Evolutionary conservation across 148 eudicot species (phyloP).

Genomic region (Silene conica): DNA sequence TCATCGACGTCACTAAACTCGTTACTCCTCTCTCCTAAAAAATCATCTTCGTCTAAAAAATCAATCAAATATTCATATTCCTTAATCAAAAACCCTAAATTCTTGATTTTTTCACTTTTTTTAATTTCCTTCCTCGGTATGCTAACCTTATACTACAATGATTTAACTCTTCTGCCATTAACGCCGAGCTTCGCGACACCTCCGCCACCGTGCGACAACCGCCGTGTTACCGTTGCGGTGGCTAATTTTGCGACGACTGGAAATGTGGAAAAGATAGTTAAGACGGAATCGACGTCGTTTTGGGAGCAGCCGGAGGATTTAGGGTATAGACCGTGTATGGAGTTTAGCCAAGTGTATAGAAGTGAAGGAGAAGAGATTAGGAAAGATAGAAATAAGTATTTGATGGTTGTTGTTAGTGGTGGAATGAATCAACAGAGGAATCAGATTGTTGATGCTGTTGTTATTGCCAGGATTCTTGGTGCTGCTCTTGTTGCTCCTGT

Average conservation of each 20-base stretch:
- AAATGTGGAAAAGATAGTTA: no score
- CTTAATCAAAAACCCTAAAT: conserved; percentile 33
- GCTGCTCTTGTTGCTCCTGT: conserved; percentile 92
- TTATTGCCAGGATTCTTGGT: conserved; percentile 85
- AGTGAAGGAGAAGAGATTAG: conserved; percentile 24
- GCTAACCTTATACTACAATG: conserved; percentile 40
- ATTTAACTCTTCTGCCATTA: conserved; percentile 31
- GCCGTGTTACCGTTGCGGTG: background rate
- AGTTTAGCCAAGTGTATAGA: conserved; percentile 48
- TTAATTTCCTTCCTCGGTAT: conserved; percentile 48
- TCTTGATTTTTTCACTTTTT: conserved; percentile 42
- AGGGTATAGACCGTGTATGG: conserved; percentile 72
- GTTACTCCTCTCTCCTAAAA: conserved; percentile 51
- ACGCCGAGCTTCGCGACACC: conserved; percentile 36
- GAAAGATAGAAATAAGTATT: conserved; percentile 51
- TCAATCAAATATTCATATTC: background rate
- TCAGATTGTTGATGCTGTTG: conserved; percentile 98
- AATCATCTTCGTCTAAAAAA: conserved; percentile 18
- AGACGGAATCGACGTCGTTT: conserved; percentile 31
- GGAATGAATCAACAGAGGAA: conserved; percentile 97
- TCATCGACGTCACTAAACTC: conserved; percentile 64
- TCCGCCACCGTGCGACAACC: conserved; percentile 5
- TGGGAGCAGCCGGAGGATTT: conserved; percentile 82
- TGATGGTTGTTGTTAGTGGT: conserved; percentile 89
- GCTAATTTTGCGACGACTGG: background rate